Conservation (phyloP, 768 basidiomycete genomes). For the Boletus sp. region DNA sequence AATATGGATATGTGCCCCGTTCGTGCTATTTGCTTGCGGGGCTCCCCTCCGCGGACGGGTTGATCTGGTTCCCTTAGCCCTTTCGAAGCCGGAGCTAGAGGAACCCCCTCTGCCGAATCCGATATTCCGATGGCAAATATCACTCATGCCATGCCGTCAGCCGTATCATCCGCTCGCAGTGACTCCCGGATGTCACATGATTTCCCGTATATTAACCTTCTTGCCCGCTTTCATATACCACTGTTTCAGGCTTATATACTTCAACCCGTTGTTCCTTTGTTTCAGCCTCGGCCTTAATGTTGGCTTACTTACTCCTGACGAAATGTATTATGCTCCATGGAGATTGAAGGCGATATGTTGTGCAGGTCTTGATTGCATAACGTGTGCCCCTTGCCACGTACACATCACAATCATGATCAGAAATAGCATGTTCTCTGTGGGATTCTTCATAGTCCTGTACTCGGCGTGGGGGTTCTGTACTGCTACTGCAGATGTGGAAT, state of each 20-base stretch:
- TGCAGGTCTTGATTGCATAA: not conserved
- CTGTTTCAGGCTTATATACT: constrained; percentile 2
- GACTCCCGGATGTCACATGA: not conserved
- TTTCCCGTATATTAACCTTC: not conserved
- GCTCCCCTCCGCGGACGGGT: constrained; percentile 27
- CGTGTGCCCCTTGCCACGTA: not conserved
- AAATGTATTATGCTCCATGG: not conserved
- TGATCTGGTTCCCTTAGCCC: constrained; percentile 15
- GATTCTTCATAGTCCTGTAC: not conserved
- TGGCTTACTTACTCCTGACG: not conserved
- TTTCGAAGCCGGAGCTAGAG: constrained; percentile 15
- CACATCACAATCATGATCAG: not conserved
- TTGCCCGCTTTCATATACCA: not conserved
- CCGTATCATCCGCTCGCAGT: constrained; percentile 1
- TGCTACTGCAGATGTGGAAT: not conserved
- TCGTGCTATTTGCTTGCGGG: constrained; percentile 3
- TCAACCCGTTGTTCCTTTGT: not conserved
- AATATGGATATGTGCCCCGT: not conserved
- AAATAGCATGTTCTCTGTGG: not conserved
- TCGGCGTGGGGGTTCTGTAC: not conserved
- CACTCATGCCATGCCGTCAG: constrained; percentile 6
- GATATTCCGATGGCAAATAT: constrained; percentile 4
- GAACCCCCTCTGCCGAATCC: constrained; percentile 7
- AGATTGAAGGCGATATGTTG: not conserved
- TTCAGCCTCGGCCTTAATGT: not conserved